Conservation (phyloP, 148 eudicot species). For the Chenopodium album region DNA sequence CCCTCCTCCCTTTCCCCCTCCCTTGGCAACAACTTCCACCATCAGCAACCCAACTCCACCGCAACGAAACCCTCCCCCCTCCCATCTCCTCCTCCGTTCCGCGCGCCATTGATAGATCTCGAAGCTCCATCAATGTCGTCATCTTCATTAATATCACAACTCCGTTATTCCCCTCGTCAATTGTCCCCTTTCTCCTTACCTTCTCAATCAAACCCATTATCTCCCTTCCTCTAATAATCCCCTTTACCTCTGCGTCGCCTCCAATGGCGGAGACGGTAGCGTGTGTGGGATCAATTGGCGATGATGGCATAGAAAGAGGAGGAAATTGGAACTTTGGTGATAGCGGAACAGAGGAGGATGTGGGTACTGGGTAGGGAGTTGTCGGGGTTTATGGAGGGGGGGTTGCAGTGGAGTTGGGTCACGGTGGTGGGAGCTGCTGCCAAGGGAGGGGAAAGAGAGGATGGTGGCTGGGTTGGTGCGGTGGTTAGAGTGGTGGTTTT, state of each 20-base stretch:
- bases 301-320: slow-evolving; percentile 15
- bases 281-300: slow-evolving; percentile 17
- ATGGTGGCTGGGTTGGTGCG: no score
- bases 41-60: no score
- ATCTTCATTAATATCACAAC: slow-evolving; percentile 54
- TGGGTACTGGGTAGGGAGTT: no score
- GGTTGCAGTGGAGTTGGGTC: no score
- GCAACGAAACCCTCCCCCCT: no score
- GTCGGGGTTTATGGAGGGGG: no score
- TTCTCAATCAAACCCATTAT: slow-evolving; percentile 9
- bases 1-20: no score
- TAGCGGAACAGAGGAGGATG: slow-evolving; percentile 8
- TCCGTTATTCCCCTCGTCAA: slow-evolving; percentile 32
- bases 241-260: slow-evolving; percentile 20
- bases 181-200: slow-evolving; percentile 12
- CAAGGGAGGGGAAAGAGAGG: no score
- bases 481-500: no score
- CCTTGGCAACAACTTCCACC: no score
- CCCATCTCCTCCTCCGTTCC: no score
- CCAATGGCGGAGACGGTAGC: slow-evolving; percentile 23
- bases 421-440: no score
- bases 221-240: slow-evolving; percentile 1
- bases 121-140: slow-evolving; percentile 24
- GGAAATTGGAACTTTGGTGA: slow-evolving; percentile 29
- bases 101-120: slow-evolving; percentile 1